A percentile compares a stretch with the other conserved stretches of the same genome.
These are phyloP conservation scores for Avicennia marina DNA, from an alignment of 257 asterid genomes.

Conservation along the genomic window DNA sequence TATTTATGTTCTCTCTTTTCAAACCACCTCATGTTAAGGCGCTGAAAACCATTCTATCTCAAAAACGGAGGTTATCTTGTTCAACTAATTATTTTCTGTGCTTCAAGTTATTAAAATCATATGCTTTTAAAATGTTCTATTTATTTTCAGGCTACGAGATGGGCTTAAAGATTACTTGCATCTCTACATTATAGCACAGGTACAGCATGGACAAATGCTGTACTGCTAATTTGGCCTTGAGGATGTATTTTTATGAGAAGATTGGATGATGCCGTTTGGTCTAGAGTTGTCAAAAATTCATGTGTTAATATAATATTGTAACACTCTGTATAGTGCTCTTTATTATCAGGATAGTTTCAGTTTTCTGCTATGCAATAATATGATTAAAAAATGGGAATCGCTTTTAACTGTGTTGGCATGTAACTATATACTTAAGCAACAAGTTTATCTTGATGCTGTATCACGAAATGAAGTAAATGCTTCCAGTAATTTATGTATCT, in stretches of 20 bases:
- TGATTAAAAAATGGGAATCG: no score
- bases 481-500: slow-evolving; percentile 1
- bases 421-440: no score
- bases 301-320: no score
- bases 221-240: neutral
- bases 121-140: slow-evolving; percentile 11
- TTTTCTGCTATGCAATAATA: no score
- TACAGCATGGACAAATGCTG: slow-evolving; percentile 15
- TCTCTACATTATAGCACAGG: slow-evolving; percentile 46
- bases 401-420: no score
- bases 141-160: slow-evolving; percentile 48
- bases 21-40: slow-evolving; percentile 66
- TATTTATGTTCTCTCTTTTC: slow-evolving; percentile 56
- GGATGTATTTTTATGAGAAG: no score
- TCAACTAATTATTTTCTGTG: slow-evolving; percentile 18
- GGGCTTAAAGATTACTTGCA: slow-evolving; percentile 58
- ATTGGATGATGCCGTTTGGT: no score
- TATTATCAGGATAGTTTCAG: no score
- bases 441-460: no score
- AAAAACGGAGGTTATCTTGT: slow-evolving; percentile 62
- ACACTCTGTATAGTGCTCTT: no score
- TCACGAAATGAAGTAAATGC: slow-evolving; percentile 5
- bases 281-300: no score
- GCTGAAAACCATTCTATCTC: slow-evolving; percentile 59
- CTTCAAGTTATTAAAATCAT: neutral